Evolutionary conservation across 306 rosid genomes (phyloP), one percentile per base, ranked within the genome.

Genomic region (Vigna nakashimae): DNA sequence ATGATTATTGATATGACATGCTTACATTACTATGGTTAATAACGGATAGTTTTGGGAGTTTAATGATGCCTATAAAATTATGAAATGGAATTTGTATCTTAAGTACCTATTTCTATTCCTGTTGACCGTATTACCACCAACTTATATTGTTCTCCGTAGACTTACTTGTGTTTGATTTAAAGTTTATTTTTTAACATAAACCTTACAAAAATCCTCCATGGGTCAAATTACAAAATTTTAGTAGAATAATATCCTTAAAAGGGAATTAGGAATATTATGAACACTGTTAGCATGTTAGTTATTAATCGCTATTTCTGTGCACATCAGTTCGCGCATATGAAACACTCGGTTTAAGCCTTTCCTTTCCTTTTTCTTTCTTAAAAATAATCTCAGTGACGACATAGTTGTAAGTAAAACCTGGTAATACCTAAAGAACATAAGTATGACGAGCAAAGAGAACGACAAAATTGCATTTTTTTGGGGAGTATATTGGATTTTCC

Each of bases 401-500:
- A 17, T n/a, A 7, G 58, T 53, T 64, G 74, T 5, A 68, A 48
- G 52, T 10, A 75, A 69, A 81, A 42, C 53, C 46, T 20, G 43
- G 77, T 3, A 49, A 69, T 42, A 62, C 26, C 36, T 45, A 1
- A 5, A 11, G 28, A 52, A 18, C 36, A 43, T 63, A 32, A 28
- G 9, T 28, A 36, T 16, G 16, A 22, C 45, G 48, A 48, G 12
- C 3, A 9, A 30, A 1, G 2, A 34, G n/a, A 45, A 18, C 34
- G 36, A 18, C 34, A 69, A 68, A 63, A 40, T 51, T 32, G 48
- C 48, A 68, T 1, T 53, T 53, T 52, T 18, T 8, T 57, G 0
- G 2, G 28, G 36, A 14, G 22, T 57, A 50, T 64, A 48, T 82
- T 65, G 86, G 60, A 86, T 88, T 84, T 90, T 85, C 80, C 91